phyloP scores from a whole-genome alignment of 2,329 filamentous ascomycete genomes.

The Fusarium sp. region DNA sequence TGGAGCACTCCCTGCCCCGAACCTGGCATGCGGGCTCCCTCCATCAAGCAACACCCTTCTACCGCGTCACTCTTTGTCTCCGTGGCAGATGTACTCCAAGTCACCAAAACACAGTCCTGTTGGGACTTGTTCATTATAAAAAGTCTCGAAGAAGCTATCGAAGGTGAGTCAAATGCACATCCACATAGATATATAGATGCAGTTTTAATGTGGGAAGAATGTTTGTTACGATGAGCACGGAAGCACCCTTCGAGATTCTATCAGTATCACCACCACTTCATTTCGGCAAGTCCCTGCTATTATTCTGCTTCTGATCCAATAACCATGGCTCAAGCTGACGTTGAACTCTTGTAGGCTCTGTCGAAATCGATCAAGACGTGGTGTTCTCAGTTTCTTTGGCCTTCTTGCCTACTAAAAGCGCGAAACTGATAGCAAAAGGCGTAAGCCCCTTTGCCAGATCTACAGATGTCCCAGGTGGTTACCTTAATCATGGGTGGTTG shows the following conservation, averaged over 20 bases:
- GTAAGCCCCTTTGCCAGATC: slow-evolving; percentile 4
- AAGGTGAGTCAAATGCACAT: neutral
- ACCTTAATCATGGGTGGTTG: slow-evolving; percentile 13
- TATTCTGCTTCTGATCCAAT: neutral
- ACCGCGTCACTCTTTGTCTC: slow-evolving; percentile 13
- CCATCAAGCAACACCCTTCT: slow-evolving; percentile 15
- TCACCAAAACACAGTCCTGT: slow-evolving; percentile 11
- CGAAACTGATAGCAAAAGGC: neutral
- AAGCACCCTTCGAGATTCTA: slow-evolving; percentile 5
- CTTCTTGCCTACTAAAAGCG: slow-evolving; percentile 9
- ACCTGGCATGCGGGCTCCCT: neutral
- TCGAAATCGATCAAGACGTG: slow-evolving; percentile 12
- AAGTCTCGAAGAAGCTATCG: slow-evolving; percentile 6
- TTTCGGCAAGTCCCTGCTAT: slow-evolving; percentile 1
- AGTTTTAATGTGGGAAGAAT: neutral
- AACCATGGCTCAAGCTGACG: neutral
- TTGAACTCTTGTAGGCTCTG: neutral
- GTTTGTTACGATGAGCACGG: slow-evolving; percentile 17
- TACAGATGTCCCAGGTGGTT: slow-evolving; percentile 7
- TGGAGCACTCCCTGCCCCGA: slow-evolving; percentile 1
- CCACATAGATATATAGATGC: neutral
- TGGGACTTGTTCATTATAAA: slow-evolving; percentile 15
- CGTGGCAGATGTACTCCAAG: slow-evolving; percentile 9
- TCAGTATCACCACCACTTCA: slow-evolving; percentile 14
- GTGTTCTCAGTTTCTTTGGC: slow-evolving; percentile 17